Conservation (phyloP, 2,329 filamentous ascomycete species). For the Decorospora gaudefroyi region DNA sequence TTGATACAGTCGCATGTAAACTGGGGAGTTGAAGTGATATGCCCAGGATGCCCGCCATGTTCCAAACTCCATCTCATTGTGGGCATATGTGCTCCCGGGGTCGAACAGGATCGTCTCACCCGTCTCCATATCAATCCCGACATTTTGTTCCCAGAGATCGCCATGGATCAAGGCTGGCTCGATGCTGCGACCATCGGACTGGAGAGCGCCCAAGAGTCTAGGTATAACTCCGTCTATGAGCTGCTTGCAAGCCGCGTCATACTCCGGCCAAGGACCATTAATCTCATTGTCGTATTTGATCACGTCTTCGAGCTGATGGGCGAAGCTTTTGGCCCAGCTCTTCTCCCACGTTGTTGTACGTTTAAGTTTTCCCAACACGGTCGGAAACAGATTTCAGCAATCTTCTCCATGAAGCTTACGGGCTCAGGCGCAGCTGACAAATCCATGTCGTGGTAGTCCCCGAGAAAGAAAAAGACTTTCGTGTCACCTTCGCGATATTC, state of each 20-base stretch:
- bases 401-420: too few relatives aligned
- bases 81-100: background rate
- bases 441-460: too few relatives aligned
- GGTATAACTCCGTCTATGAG: background rate
- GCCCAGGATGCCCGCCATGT: too few relatives aligned
- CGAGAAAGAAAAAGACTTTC: background rate
- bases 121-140: background rate
- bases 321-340: background rate
- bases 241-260: background rate
- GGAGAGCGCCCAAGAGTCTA: background rate
- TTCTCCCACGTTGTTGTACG: too few relatives aligned
- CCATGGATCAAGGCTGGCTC: background rate
- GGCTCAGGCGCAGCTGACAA: too few relatives aligned
- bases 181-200: background rate
- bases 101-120: background rate
- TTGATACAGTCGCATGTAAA: background rate
- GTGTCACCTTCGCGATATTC: background rate
- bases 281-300: background rate
- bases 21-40: too few relatives aligned
- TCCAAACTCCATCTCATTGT: background rate
- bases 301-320: background rate
- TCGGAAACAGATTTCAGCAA: too few relatives aligned
- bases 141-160: background rate
- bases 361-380: too few relatives aligned
- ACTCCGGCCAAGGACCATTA: background rate